Evolutionary conservation across 2,329 filamentous ascomycete species (phyloP).

Genomic region (Emergomyces pasteurianus): DNA sequence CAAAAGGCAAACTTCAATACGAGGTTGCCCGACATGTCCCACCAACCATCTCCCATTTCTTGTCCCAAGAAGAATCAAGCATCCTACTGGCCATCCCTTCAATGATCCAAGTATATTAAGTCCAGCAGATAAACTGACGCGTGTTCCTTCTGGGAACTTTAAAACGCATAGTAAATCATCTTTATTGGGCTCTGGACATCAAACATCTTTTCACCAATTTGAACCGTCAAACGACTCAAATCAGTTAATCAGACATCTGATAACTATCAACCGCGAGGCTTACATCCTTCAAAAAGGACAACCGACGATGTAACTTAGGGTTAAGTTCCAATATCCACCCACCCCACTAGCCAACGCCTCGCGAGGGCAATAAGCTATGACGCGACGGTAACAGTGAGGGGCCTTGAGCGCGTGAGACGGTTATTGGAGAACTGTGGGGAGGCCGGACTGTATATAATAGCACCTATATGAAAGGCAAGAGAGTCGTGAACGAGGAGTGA

Average conservation of each 20-base stretch:
- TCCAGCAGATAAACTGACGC: conserved; percentile 45
- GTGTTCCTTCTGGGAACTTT: conserved; percentile 28
- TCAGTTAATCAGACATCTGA: conserved; percentile 55
- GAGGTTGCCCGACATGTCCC: conserved; percentile 40
- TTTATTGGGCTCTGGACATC: conserved; percentile 38
- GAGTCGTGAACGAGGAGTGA: conserved; percentile 21
- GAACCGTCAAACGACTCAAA: conserved; percentile 20
- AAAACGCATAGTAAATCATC: conserved; percentile 36
- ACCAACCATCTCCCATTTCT: conserved; percentile 37
- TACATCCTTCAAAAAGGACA: conserved; percentile 25
- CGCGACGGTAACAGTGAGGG: conserved; percentile 45
- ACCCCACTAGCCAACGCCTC: conserved; percentile 35
- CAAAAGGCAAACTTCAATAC: conserved; percentile 37
- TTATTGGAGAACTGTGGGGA: conserved; percentile 67
- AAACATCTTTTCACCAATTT: conserved; percentile 24
- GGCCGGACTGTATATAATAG: conserved; percentile 40
- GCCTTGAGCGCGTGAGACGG: conserved; percentile 46
- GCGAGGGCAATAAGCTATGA: conserved; percentile 39
- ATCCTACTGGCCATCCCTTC: conserved; percentile 44
- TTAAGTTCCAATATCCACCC: conserved; percentile 81
- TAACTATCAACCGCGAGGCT: conserved; percentile 64
- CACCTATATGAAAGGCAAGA: conserved; percentile 23
- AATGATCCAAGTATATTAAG: conserved; percentile 48
- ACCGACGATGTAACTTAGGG: conserved; percentile 73
- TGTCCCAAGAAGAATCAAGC: conserved; percentile 20